Conservation (phyloP, 306 rosid genomes). For the Gastrolobium villosum region DNA sequence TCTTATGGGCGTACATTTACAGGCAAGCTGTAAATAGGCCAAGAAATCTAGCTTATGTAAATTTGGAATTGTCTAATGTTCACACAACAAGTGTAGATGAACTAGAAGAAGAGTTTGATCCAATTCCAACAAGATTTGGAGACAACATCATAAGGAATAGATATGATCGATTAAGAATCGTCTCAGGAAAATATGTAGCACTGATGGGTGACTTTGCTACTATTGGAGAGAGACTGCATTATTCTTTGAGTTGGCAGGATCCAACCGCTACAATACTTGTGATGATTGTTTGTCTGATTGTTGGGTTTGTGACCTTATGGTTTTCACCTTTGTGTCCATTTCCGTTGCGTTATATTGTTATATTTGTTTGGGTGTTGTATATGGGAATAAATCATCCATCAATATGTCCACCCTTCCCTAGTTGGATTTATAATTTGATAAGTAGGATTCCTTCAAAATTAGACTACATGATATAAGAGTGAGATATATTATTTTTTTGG, state of each 20-base stretch:
- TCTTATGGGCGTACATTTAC: too few species aligned
- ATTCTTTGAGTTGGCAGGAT: conserved; percentile 58
- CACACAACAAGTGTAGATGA: conserved; percentile 49
- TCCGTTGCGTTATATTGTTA: too few species aligned
- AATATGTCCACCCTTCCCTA: conserved; percentile 45
- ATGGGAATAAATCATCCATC: conserved; percentile 54
- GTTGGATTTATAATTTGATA: conserved; percentile 40
- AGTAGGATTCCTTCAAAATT: conserved; percentile 64
- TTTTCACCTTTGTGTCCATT: too few species aligned
- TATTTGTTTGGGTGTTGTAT: conserved; percentile 5
- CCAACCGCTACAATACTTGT: conserved; percentile 49
- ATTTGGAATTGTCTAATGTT: conserved; percentile 51
- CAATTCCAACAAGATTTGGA: conserved; percentile 51
- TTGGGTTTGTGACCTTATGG: conserved; percentile 37
- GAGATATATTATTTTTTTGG: neutral
- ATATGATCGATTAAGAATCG: conserved; percentile 51
- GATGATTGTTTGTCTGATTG: conserved; percentile 47
- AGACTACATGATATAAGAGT: conserved; percentile 55
- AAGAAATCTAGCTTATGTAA: conserved; percentile 42
- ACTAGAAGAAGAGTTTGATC: conserved; percentile 67
- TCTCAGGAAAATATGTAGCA: conserved; percentile 42
- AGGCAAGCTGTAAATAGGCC: conserved; percentile 53
- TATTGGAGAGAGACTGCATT: conserved; percentile 45
- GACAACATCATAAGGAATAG: conserved; percentile 43
- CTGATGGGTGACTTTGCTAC: conserved; percentile 49